Evolutionary conservation across 345 rosid genomes (phyloP).

Genomic region (Ceriops zippeliana): DNA sequence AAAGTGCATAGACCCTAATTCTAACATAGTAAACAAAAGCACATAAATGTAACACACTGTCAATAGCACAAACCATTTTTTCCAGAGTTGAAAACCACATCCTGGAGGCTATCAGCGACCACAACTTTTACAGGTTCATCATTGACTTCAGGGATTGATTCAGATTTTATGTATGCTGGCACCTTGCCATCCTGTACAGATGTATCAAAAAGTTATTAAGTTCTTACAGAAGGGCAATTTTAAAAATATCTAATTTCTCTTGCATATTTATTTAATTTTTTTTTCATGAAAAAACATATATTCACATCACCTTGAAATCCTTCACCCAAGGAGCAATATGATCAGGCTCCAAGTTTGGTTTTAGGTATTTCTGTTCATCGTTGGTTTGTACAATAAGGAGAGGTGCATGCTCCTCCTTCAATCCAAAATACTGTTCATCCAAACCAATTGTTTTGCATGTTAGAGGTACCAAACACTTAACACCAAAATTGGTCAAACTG

Average conservation of each 20-base stretch:
- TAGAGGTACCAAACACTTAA: not conserved
- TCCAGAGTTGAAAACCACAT: conserved; percentile 68
- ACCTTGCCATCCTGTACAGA: conserved; percentile 75
- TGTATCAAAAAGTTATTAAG: too few relatives aligned
- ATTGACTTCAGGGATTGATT: conserved; percentile 84
- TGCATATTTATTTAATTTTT: not conserved
- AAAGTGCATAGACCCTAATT: not conserved
- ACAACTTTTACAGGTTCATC: conserved; percentile 86
- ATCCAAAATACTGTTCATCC: conserved; percentile 81
- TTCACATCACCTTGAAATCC: conserved; percentile 62
- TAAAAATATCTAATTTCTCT: too few relatives aligned
- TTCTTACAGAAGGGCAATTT: too few relatives aligned
- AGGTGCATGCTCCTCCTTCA: conserved; percentile 76
- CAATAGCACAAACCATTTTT: conserved; percentile 58
- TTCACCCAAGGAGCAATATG: conserved; percentile 81
- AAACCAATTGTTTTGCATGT: conserved; percentile 1
- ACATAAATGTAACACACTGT: not conserved
- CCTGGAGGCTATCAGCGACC: conserved; percentile 78
- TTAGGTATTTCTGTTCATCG: conserved; percentile 74
- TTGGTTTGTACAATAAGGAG: conserved; percentile 64
- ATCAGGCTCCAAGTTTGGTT: conserved; percentile 57
- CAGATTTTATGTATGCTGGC: conserved; percentile 58
- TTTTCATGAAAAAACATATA: not conserved
- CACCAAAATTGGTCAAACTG: conserved; percentile 6
- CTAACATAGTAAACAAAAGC: not conserved